Evolutionary conservation across 495 filamentous ascomycete genomes (phyloP).

Genomic region (Podospora sp.): DNA sequence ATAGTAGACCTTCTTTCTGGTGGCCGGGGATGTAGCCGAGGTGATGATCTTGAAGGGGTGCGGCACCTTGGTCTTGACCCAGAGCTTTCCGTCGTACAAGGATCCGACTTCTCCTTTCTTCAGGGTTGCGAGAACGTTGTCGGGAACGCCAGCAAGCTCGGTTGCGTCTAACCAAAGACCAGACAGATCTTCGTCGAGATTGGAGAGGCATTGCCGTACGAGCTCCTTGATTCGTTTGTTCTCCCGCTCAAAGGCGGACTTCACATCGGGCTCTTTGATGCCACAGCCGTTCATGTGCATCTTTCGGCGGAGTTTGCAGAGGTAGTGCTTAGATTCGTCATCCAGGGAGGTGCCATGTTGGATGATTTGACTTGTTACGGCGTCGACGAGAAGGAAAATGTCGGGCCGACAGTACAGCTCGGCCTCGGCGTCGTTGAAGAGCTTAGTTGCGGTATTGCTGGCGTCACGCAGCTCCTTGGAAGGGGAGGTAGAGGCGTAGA

Average conservation of each 20-base stretch:
- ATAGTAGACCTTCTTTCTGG: conserved; percentile 5
- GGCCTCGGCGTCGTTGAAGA: not conserved
- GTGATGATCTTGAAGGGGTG: not conserved
- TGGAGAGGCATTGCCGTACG: not conserved
- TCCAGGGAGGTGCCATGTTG: conserved; percentile 2
- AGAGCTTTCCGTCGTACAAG: not conserved
- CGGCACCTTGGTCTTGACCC: not conserved
- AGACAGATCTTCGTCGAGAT: not conserved
- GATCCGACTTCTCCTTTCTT: not conserved
- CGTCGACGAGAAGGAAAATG: not conserved
- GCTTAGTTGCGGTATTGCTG: not conserved
- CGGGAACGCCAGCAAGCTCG: not conserved
- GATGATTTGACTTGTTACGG: not conserved
- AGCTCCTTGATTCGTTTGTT: not conserved
- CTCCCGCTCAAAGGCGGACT: not conserved
- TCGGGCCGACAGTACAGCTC: not conserved
- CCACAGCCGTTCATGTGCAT: conserved; percentile 10
- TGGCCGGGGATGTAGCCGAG: not conserved
- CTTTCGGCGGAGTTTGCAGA: not conserved
- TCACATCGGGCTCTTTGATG: not conserved
- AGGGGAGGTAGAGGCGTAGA: conserved; percentile 12
- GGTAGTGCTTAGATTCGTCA: conserved; percentile 13
- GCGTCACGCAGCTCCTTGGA: conserved; percentile 9
- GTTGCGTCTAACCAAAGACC: conserved; percentile 3
- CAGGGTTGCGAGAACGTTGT: not conserved